A percentile compares a stretch with the other conserved stretches of the same genome.
phyloP scores from a whole-genome alignment of 257 asterid genomes.

The Salvia miltiorrhiza region DNA sequence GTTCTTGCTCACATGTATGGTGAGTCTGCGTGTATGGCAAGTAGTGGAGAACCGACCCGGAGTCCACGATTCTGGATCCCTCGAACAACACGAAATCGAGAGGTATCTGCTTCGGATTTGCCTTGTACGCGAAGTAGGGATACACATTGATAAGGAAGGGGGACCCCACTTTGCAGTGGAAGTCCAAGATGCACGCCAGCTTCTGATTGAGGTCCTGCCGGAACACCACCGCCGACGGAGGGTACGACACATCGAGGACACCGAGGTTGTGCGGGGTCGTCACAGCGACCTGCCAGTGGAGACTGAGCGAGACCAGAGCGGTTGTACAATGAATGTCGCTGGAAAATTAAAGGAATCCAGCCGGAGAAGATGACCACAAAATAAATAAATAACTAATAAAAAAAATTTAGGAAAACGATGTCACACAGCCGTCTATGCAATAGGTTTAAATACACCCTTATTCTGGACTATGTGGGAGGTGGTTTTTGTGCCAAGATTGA shows the following conservation, averaged over 20 bases:
- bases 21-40: no score
- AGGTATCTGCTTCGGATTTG: constrained; percentile 44
- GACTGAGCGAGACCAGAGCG: constrained; percentile 50
- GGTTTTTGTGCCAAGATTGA: no score
- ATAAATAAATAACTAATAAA: no score
- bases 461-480: no score
- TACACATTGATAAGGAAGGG: constrained; percentile 78
- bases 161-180: constrained; percentile 59
- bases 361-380: no score
- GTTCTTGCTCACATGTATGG: no score
- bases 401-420: no score
- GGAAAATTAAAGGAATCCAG: no score
- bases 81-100: constrained; percentile 70
- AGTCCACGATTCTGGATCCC: constrained; percentile 50
- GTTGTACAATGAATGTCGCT: no score
- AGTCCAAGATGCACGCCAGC: constrained; percentile 52
- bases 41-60: constrained; percentile 56
- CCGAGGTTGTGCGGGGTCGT: constrained; percentile 84
- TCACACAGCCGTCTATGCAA: no score
- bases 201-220: constrained; percentile 48
- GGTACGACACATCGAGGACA: constrained; percentile 65
- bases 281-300: constrained; percentile 54
- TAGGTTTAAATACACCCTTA: no score
- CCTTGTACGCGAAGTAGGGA: constrained; percentile 78
- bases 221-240: constrained; percentile 79